Percentiles rank a stretch among this genome's conserved stretches.
Conservation (phyloP, 805 yeast genomes). For the Yarrowia sp. region DNA sequence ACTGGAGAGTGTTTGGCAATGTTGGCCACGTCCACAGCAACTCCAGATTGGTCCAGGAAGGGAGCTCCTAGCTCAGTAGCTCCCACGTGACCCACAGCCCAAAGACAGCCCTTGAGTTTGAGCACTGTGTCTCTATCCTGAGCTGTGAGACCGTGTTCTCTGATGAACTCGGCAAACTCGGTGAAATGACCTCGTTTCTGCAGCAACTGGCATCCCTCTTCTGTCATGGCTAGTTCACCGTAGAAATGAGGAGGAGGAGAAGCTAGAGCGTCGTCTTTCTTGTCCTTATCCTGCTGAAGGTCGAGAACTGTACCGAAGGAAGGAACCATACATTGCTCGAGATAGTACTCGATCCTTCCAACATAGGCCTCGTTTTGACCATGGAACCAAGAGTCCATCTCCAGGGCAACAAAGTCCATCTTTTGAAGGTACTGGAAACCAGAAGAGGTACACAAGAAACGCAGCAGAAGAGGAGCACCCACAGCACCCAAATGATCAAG, state of each 20-base stretch:
- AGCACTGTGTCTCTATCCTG: slow-evolving; percentile 52
- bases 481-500: slow-evolving; percentile 60
- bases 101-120: slow-evolving; percentile 73
- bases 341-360: slow-evolving; percentile 48
- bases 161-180: slow-evolving; percentile 48
- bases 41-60: slow-evolving; percentile 56
- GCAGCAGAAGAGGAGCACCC: slow-evolving; percentile 64
- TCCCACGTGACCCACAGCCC: slow-evolving; percentile 89
- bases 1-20: slow-evolving; percentile 58
- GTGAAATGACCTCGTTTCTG: slow-evolving; percentile 56
- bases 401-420: slow-evolving; percentile 65
- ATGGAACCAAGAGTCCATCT: slow-evolving; percentile 72
- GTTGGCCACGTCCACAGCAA: slow-evolving; percentile 61
- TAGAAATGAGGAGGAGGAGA: slow-evolving; percentile 56
- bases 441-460: slow-evolving; percentile 65
- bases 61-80: slow-evolving; percentile 72
- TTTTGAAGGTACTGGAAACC: slow-evolving; percentile 74
- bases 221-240: slow-evolving; percentile 78
- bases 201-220: slow-evolving; percentile 74
- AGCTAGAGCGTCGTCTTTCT: slow-evolving; percentile 7
- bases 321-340: slow-evolving; percentile 43
- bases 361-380: slow-evolving; percentile 50
- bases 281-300: slow-evolving; percentile 5
- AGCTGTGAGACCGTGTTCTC: slow-evolving; percentile 43
- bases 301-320: slow-evolving; percentile 14